phyloP scores from a whole-genome alignment of 768 basidiomycete species.

The Psilocybe cubensis region DNA sequence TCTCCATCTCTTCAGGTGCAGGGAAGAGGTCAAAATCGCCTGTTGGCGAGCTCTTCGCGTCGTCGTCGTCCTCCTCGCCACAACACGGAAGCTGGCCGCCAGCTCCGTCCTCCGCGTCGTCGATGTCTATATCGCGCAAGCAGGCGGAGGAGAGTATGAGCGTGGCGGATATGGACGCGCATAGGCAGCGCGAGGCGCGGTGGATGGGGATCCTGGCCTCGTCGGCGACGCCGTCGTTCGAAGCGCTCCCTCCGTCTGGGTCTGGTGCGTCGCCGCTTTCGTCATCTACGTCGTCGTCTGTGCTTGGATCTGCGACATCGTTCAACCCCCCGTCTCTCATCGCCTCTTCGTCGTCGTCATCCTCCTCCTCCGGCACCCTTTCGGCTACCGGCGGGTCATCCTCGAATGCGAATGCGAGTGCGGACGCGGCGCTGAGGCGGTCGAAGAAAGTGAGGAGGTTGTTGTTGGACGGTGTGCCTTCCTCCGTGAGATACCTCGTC shows the following conservation, averaged over 20 bases:
- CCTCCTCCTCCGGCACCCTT: too few relatives aligned
- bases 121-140: too few relatives aligned
- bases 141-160: not conserved
- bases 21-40: not conserved
- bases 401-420: not conserved
- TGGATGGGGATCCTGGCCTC: slow-evolving; percentile 73
- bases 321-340: too few relatives aligned
- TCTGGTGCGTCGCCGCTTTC: not conserved
- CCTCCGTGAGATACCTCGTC: slow-evolving; percentile 81
- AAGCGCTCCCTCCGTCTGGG: not conserved
- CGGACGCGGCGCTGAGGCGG: slow-evolving; percentile 43
- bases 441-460: slow-evolving; percentile 80
- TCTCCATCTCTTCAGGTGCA: slow-evolving; percentile 42
- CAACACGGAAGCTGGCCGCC: not conserved
- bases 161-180: slow-evolving; percentile 50
- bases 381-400: too few relatives aligned
- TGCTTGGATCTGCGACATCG: too few relatives aligned
- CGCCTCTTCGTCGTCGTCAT: too few relatives aligned
- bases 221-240: slow-evolving; percentile 58
- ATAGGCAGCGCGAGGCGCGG: slow-evolving; percentile 74
- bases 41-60: not conserved
- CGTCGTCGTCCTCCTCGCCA: too few relatives aligned
- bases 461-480: slow-evolving; percentile 78
- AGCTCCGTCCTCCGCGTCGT: too few relatives aligned
- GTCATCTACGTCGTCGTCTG: too few relatives aligned